Base-by-base conservation (phyloP, 164 flowering plant genomes). In the Buxus sempervirens region DNA sequence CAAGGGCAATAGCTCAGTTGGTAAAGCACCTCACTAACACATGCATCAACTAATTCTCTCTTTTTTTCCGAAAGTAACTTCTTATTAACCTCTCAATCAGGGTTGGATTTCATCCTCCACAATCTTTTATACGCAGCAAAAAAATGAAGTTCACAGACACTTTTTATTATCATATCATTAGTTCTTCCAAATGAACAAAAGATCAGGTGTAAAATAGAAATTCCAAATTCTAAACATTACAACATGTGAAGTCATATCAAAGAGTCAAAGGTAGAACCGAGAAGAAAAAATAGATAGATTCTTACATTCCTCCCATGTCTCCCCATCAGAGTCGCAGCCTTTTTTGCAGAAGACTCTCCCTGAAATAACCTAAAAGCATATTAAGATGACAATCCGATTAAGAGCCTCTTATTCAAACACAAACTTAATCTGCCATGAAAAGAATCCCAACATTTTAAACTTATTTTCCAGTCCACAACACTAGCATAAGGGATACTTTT, bases 311-410 rank as follows among this genome's bases (percentile, higher is more conserved):
- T 93, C 97, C 88, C 88, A 93, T 20, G 92, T 88, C 4, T 88
- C 97, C 27, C 88, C 96, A 78, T 91, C 97, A 48, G 88, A 60
- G 63, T 78, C 80, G 59, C 98, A 93, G 8, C 97, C 98, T 75
- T 93, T 93, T 68, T 93, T 90, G 88, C 96, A 93, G 71, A 90
- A 93, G 15, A 92, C 91, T 78, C 98, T 80, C 98, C 96, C 98
- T 89, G 53, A 73, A 85, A 74, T 62, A 75, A 51, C 60, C 59
- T 42, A 65, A 6, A 28, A 71, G n/a, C 21, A 59, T 28, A 25
- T 70, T 65, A 73, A 49, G 48, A 58, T 22, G 32, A 49, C 20
- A 54, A 67, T 53, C 63, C 26, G 63, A 51, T 61, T 16, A 36
- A 62, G 22, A 65, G 42, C 42, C 64, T 58, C 41, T 28, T 21